A percentile compares a stretch with the other conserved stretches of the same genome.
Evolutionary conservation across 345 rosid genomes (phyloP).

Genomic region (Sisymbrium altissimum): DNA sequence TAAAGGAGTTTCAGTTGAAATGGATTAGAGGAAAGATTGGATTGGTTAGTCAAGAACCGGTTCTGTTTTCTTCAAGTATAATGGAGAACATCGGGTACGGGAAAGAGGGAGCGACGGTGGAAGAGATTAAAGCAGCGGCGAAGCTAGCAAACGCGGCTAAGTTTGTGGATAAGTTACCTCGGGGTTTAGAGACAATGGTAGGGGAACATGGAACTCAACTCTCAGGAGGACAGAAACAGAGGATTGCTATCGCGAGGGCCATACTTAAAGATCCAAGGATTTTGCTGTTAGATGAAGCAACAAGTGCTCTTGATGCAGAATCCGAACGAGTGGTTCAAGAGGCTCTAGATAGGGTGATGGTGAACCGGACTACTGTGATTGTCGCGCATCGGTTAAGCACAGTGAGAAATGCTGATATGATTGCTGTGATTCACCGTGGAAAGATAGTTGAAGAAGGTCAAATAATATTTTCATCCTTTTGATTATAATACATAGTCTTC

Average conservation of each 20-base stretch:
- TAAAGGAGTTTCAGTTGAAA: slow-evolving; percentile 60
- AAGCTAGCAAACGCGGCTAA: slow-evolving; percentile 67
- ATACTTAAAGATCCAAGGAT: slow-evolving; percentile 62
- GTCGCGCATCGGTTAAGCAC: slow-evolving; percentile 83
- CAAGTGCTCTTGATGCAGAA: slow-evolving; percentile 81
- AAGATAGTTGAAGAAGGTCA: slow-evolving; percentile 75
- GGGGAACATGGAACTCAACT: slow-evolving; percentile 87
- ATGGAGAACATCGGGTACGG: slow-evolving; percentile 63
- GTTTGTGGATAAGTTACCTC: slow-evolving; percentile 64
- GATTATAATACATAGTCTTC: neutral
- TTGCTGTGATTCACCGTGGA: slow-evolving; percentile 69
- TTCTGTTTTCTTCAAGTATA: slow-evolving; percentile 57
- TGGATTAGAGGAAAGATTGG: slow-evolving; percentile 70
- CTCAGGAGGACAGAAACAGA: slow-evolving; percentile 88
- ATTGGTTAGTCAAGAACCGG: slow-evolving; percentile 75
- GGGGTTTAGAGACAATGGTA: slow-evolving; percentile 73
- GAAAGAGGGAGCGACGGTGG: slow-evolving; percentile 54
- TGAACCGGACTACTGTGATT: slow-evolving; percentile 60
- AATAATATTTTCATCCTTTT: neutral
- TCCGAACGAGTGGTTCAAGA: slow-evolving; percentile 71
- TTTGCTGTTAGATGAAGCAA: slow-evolving; percentile 75
- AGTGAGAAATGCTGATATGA: slow-evolving; percentile 53
- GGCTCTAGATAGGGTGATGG: slow-evolving; percentile 69
- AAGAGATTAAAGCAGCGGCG: slow-evolving; percentile 53
- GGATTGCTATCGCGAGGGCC: slow-evolving; percentile 76